These are phyloP conservation scores for Nepenthes mirabilis DNA, from an alignment of 148 eudicot genomes.

Conservation along the genomic window DNA sequence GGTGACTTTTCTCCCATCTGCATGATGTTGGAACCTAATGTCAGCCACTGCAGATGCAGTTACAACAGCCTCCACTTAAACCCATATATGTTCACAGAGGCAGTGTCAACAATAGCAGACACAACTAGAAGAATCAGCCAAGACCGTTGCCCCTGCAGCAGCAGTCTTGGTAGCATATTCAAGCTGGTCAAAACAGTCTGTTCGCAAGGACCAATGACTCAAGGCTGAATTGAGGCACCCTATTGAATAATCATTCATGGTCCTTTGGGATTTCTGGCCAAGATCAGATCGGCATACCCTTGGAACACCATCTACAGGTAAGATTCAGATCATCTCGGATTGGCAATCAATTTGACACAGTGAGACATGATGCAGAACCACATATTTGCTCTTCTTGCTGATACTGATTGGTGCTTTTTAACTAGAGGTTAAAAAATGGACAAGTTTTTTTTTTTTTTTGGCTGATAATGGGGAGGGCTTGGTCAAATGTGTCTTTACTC, in stretches of 20 bases:
- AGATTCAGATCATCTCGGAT: neutral
- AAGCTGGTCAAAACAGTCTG: conserved; percentile 30
- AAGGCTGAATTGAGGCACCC: conserved; percentile 4
- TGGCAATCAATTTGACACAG: too few species aligned
- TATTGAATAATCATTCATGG: conserved; percentile 9
- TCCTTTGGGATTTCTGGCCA: conserved; percentile 30
- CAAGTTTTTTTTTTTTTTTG: too few species aligned
- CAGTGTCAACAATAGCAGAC: conserved; percentile 21
- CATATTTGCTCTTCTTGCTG: too few species aligned
- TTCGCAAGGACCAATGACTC: conserved; percentile 25
- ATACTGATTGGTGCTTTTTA: too few species aligned
- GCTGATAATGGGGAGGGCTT: too few species aligned
- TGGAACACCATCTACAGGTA: conserved; percentile 55
- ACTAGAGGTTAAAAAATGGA: too few species aligned
- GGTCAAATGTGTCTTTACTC: too few species aligned
- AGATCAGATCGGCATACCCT: conserved; percentile 27
- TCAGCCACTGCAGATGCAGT: conserved; percentile 28
- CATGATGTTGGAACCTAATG: conserved; percentile 25
- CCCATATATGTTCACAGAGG: conserved; percentile 9
- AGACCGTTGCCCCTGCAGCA: conserved; percentile 9
- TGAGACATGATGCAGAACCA: too few species aligned
- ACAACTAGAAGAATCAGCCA: conserved; percentile 21
- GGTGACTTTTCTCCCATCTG: conserved; percentile 20
- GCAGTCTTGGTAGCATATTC: conserved; percentile 31
- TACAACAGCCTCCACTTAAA: conserved; percentile 23